Evolutionary conservation across 228 moss, liverwort and hornwort species (phyloP).

Genomic region (Sphagnum magellanicum): DNA sequence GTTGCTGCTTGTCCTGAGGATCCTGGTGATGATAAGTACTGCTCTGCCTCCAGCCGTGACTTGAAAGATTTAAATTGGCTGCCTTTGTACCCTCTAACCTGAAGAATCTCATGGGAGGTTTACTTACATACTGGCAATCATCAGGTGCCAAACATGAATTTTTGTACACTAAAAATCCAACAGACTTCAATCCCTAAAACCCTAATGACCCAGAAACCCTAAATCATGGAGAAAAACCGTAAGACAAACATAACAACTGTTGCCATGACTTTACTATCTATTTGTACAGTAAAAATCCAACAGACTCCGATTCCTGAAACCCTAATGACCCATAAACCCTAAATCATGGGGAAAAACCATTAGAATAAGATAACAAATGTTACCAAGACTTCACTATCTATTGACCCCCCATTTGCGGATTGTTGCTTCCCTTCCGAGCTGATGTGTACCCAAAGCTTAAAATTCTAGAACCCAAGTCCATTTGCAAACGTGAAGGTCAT

Average conservation of each 20-base stretch:
- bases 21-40: constrained; percentile 31
- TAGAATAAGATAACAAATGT: background rate
- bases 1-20: constrained; percentile 4
- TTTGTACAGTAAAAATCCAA: background rate
- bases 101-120: background rate
- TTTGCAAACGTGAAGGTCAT: background rate
- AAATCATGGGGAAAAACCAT: background rate
- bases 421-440: no score
- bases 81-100: constrained; percentile 70
- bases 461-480: no score
- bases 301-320: background rate
- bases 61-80: constrained; percentile 54
- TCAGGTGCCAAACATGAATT: background rate
- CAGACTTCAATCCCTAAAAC: background rate
- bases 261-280: background rate
- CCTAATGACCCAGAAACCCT: background rate
- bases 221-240: background rate
- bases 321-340: background rate
- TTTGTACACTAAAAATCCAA: background rate
- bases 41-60: constrained; percentile 58
- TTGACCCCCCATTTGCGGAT: no score
- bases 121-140: background rate
- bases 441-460: no score
- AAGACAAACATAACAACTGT: background rate
- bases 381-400: background rate